These are phyloP conservation scores for Macadamia integrifolia DNA, from an alignment of 164 flowering plant genomes.

Conservation along the genomic window DNA sequence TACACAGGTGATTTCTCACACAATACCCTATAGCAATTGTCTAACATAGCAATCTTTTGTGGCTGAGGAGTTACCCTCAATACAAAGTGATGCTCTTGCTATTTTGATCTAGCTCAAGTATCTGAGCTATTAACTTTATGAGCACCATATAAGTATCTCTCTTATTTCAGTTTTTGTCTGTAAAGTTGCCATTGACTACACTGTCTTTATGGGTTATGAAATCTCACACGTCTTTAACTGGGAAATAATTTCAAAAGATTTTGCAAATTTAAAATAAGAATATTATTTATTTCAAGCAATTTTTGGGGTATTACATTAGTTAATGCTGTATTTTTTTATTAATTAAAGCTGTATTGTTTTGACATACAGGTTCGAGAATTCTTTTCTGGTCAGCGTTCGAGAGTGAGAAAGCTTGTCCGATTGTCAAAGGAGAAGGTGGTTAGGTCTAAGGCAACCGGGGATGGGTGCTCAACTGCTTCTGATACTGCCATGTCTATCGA, in stretches of 20 bases:
- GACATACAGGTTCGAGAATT: constrained; percentile 71
- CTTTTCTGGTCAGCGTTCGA: constrained; percentile 72
- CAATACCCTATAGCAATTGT: background rate
- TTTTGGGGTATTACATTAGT: too few species aligned
- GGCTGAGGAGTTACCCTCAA: too few species aligned
- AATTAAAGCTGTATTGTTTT: background rate
- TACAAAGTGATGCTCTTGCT: background rate
- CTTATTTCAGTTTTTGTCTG: too few species aligned
- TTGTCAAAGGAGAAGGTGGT: constrained; percentile 59
- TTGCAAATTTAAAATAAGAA: background rate
- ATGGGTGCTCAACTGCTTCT: constrained; percentile 27
- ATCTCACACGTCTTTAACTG: background rate
- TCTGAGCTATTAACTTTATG: too few species aligned
- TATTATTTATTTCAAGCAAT: background rate
- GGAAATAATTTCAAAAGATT: background rate
- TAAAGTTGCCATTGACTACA: background rate
- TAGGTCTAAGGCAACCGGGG: constrained; percentile 26
- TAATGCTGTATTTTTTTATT: too few species aligned
- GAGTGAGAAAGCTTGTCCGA: constrained; percentile 68
- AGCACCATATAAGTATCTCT: too few species aligned
- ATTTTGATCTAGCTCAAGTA: background rate
- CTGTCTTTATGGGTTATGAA: background rate
- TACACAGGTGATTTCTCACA: constrained; percentile 93
- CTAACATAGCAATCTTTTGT: background rate
- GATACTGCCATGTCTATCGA: constrained; percentile 29